Base-by-base conservation (phyloP, 2,329 filamentous ascomycete genomes). In the Orbilia brochopaga region DNA sequence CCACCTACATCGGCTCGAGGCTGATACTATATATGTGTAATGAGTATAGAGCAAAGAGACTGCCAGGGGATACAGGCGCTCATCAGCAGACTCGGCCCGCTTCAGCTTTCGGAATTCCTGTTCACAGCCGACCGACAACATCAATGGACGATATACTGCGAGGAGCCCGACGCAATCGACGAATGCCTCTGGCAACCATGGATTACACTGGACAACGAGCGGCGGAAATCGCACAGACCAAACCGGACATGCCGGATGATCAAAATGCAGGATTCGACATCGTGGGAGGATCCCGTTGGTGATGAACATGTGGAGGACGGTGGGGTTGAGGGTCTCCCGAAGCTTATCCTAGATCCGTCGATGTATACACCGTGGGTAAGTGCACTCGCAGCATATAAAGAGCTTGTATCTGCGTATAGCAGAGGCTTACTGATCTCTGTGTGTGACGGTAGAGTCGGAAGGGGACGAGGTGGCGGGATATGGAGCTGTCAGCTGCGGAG, bases 131-230 rank as follows among this genome's bases (percentile, higher is more conserved):
- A 42, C 0, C 56, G 61, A 19, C 42, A 51, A 0, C 46, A 53
- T 5, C 65, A 69, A 11, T 69, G 62, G n/a, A 44, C 48, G 35
- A 17, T 69, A 7, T 69, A 69, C 42, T 69, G 57, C 17, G 57
- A 69, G 23, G 56, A 55, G 19, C 65, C 65, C 1, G 52, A 57
- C 8, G 50, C 30, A 5, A 23, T 61, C 5, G 63, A 67, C 15
- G 48, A 51, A 13, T 48, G 54, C 11, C 60, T 56, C 1, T 67
- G 59, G 15, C 17, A 2, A 17, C 51, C 63, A 2, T 67, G 63
- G 63, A n/a, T 37, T 6, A 37, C 53, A 4, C 27, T 60, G 37
- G 37, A 42, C 13, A 17, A 17, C 13, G 37, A 42, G n/a, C n/a
- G 13, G 37, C 37, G 37, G 11, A 15, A 42, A 15, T 5, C 37